phyloP scores from a whole-genome alignment of 1,284 basidiomycete species.

The Apiotrichum veenhuisii region DNA sequence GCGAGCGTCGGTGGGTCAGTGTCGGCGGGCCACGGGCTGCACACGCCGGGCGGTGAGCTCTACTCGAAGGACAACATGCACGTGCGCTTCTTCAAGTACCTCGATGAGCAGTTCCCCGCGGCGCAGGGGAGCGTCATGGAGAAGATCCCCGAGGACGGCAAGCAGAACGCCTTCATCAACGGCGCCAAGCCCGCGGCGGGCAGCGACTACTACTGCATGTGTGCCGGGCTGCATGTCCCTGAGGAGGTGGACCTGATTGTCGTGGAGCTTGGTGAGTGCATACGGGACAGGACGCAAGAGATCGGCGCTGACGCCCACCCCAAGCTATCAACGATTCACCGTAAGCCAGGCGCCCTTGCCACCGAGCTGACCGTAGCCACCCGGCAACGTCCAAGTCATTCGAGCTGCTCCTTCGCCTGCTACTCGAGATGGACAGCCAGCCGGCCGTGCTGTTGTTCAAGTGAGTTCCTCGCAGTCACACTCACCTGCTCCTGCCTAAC shows the following conservation, averaged over 20 bases:
- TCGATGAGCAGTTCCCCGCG: conserved; percentile 35
- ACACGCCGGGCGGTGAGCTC: conserved; percentile 1
- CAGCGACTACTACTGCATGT: conserved; percentile 32
- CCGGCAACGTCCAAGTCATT: conserved; percentile 5
- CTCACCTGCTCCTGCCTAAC: too few species aligned
- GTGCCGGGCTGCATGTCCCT: conserved; percentile 29
- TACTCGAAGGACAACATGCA: conserved; percentile 33
- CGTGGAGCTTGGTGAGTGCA: conserved; percentile 30
- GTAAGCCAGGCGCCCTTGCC: too few species aligned
- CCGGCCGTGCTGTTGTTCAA: conserved; percentile 9
- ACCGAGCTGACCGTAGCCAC: too few species aligned
- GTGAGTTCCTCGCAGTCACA: too few species aligned
- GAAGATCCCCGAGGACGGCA: conserved; percentile 4
- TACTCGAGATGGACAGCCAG: conserved; percentile 1
- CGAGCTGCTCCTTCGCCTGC: conserved; percentile 12
- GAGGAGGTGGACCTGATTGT: conserved; percentile 33
- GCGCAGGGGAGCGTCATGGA: too few species aligned
- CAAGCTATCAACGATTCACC: conserved; percentile 43
- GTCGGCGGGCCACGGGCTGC: conserved; percentile 33
- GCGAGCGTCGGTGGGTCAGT: conserved; percentile 31
- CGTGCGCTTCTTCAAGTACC: conserved; percentile 36
- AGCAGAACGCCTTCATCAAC: conserved; percentile 28
- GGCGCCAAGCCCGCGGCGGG: conserved; percentile 29
- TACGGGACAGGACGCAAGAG: too few species aligned
- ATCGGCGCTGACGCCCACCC: background rate